Evolutionary conservation across 2,329 filamentous ascomycete species (phyloP), one percentile per base, ranked within the genome.

Genomic region (Hirsutella rhossiliensis): DNA sequence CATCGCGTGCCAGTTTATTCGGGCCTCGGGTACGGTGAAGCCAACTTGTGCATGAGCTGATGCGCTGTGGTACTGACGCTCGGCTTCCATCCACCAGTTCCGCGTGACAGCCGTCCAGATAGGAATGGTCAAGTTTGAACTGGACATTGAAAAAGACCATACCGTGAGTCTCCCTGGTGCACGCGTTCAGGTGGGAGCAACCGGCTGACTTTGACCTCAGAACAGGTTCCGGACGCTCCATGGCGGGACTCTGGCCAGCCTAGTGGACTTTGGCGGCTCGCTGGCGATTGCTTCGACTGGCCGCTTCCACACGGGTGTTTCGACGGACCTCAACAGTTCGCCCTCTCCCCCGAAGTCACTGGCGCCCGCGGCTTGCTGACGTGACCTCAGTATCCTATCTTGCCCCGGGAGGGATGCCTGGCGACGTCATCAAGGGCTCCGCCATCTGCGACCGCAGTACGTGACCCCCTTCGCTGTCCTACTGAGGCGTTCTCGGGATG

Each of bases 191-290:
- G 34, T 27, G 3, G 4, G 18, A 3, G 5, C 12, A 7, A 3
- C 4, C n/a, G 2, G 3, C 23, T 41, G 18, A 43, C 7, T 1
- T 9, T n/a, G 0, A 4, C 6, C 0, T 0, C 19, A 88, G 82
- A 90, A 90, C 56, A 80, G 85, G 1, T 68, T 90, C 0, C 75
- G 79, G 43, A 88, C 82, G 31, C 72, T 89, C 27, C 85, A 90
- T 54, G 85, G 85, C 17, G 85, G 85, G 4, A 86, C 84, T 0
- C 80, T 90, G 27, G 85, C 85, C 4, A 84, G 80, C 57, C 80
- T 89, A 64, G 80, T 82, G 27, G 79, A 82, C 48, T 64, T 82
- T 0, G 78, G 78, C 11, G 78, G 78, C 13, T 82, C 78, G 0
- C 66, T 82, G 3, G 79, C 78, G 11, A 77, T 82, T 3, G 78